Evolutionary conservation across 345 rosid species (phyloP).

Genomic region (Eucalyptus viminalis): DNA sequence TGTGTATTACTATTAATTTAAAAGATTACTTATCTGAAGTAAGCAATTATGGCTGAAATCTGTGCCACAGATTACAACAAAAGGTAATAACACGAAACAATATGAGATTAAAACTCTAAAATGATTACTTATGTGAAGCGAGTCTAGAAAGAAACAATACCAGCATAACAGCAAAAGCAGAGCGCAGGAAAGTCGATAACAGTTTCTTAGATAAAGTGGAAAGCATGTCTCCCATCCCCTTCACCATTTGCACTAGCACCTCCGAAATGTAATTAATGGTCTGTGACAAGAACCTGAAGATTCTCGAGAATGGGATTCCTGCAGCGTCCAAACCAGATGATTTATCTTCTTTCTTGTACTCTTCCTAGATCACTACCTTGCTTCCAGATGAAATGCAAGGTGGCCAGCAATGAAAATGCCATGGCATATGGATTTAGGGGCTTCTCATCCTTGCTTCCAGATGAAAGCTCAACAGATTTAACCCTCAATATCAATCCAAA

Average conservation of each 20-base stretch:
- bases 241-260: constrained; percentile 18
- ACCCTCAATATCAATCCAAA: constrained; percentile 76
- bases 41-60: background rate
- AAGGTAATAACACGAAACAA: background rate
- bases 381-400: constrained; percentile 44
- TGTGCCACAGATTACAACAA: background rate
- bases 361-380: background rate
- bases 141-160: constrained; percentile 7
- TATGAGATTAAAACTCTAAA: background rate
- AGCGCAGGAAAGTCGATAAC: constrained; percentile 40
- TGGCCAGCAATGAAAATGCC: constrained; percentile 69
- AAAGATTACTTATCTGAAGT: background rate
- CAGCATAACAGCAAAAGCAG: constrained; percentile 60
- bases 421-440: constrained; percentile 66
- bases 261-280: constrained; percentile 12
- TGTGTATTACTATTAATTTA: background rate
- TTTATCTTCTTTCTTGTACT: constrained; percentile 9
- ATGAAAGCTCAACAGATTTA: constrained; percentile 1
- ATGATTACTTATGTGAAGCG: background rate
- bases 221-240: constrained; percentile 36
- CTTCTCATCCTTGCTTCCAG: constrained; percentile 8
- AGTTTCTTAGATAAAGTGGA: constrained; percentile 46
- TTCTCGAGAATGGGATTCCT: constrained; percentile 8
- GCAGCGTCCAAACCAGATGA: background rate
- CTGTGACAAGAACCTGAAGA: constrained; percentile 21